Conservation (phyloP, 2,329 filamentous ascomycete species). For the Diaporthe sp. region DNA sequence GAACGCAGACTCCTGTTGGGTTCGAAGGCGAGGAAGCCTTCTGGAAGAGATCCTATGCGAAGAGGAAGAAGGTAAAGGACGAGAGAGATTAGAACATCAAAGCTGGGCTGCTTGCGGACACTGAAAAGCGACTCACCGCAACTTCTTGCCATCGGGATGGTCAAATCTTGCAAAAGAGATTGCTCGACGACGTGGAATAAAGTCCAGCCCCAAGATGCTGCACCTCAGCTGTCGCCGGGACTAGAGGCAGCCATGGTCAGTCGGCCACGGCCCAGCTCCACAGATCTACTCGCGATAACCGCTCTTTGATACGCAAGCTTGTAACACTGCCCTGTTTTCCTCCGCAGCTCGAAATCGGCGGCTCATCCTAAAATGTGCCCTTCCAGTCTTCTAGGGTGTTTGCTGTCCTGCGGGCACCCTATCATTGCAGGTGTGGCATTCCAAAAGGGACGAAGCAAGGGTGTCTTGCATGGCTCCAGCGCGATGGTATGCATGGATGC, state of each 20-base stretch:
- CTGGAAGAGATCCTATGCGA: conserved; percentile 44
- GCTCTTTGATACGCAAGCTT: conserved; percentile 1
- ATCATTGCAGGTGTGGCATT: conserved; percentile 38
- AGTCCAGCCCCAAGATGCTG: not conserved
- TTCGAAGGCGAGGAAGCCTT: conserved; percentile 39
- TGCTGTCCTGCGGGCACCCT: not conserved
- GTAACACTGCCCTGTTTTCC: conserved; percentile 14
- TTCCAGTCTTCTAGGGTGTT: not conserved
- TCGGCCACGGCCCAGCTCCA: conserved; percentile 9
- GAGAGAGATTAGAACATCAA: conserved; percentile 12
- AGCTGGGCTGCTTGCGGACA: not conserved
- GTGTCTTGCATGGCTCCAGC: conserved; percentile 32
- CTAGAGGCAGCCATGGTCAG: not conserved
- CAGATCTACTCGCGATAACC: not conserved
- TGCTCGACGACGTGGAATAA: not conserved
- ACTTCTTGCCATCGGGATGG: not conserved
- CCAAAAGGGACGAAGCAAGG: conserved; percentile 33
- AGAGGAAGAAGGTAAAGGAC: conserved; percentile 49
- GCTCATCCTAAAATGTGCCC: not conserved
- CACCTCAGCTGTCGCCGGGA: not conserved
- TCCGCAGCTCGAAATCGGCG: conserved; percentile 12
- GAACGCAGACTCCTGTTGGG: conserved; percentile 31
- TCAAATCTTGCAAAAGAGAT: not conserved
- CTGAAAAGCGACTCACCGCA: not conserved
- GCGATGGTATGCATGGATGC: conserved; percentile 38